Percentiles rank a stretch among this genome's conserved stretches.
phyloP scores from a whole-genome alignment of 345 rosid genomes.

The Gossypium australe region DNA sequence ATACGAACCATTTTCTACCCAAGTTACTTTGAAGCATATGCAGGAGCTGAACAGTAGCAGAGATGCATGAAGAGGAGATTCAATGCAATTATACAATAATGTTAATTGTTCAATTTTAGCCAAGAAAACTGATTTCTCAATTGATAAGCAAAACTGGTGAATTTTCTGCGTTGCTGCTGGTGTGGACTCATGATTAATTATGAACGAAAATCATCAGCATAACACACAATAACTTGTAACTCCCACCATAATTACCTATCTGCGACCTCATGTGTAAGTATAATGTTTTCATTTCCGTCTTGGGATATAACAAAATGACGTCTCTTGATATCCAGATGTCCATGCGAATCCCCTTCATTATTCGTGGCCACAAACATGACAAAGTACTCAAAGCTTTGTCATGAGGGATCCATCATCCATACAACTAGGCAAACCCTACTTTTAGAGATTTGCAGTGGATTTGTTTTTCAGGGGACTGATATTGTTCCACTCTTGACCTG shows the following conservation, averaged over 20 bases:
- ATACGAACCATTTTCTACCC: background rate
- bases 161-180: too few relatives aligned
- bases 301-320: background rate
- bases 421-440: background rate
- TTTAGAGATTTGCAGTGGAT: slow-evolving; percentile 1
- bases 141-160: background rate
- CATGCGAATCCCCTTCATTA: background rate
- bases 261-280: too few relatives aligned
- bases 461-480: background rate
- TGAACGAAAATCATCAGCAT: too few relatives aligned
- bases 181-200: too few relatives aligned
- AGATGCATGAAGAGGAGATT: too few relatives aligned
- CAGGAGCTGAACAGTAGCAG: background rate
- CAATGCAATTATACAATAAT: too few relatives aligned
- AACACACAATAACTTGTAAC: too few relatives aligned
- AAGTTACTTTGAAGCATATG: background rate
- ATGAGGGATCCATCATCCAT: background rate
- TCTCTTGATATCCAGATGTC: background rate
- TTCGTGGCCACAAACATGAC: too few relatives aligned
- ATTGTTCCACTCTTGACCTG: background rate
- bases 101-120: background rate
- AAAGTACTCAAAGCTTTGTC: background rate
- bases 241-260: too few relatives aligned
- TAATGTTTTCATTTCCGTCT: background rate
- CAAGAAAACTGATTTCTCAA: background rate